Conservation (phyloP, 139 green algal genomes). For the Chlorella sorokiniana region DNA sequence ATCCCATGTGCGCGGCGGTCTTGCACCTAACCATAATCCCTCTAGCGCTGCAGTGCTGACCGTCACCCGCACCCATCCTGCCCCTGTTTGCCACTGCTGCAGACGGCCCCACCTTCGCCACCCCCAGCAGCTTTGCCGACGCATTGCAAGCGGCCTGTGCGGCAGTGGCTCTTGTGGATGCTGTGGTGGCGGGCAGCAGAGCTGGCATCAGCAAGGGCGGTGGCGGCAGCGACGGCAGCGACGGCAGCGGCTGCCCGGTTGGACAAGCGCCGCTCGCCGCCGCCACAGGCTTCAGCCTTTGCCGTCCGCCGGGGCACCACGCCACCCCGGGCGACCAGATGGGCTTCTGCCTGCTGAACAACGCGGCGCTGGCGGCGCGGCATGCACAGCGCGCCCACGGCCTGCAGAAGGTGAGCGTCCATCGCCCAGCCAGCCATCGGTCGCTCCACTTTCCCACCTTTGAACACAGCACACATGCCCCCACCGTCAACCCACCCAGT, state of each 20-base stretch:
- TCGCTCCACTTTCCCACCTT: too few species aligned
- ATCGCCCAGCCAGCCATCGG: too few species aligned
- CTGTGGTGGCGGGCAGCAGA: conserved; percentile 3
- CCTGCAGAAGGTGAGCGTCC: conserved; percentile 36
- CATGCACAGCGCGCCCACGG: conserved; percentile 57
- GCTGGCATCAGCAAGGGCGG: conserved; percentile 7
- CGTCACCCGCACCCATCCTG: not conserved
- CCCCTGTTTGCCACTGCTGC: not conserved
- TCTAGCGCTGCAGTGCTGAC: not conserved
- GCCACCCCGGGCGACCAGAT: conserved; percentile 72
- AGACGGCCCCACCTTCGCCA: conserved; percentile 51
- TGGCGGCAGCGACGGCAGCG: not conserved
- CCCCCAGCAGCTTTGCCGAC: conserved; percentile 32
- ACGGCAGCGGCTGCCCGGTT: not conserved
- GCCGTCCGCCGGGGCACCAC: conserved; percentile 87
- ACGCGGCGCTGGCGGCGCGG: conserved; percentile 69
- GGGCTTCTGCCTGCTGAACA: conserved; percentile 92
- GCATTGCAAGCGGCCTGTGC: conserved; percentile 42
- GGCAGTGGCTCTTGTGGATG: conserved; percentile 45
- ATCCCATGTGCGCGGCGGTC: too few species aligned
- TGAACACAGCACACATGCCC: not conserved
- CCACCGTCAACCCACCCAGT: not conserved
- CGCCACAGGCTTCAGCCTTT: conserved; percentile 66
- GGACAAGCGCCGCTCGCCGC: not conserved
- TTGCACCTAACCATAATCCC: not conserved